phyloP scores from a whole-genome alignment of 1,284 basidiomycete species.

The Wallemia hederae region DNA sequence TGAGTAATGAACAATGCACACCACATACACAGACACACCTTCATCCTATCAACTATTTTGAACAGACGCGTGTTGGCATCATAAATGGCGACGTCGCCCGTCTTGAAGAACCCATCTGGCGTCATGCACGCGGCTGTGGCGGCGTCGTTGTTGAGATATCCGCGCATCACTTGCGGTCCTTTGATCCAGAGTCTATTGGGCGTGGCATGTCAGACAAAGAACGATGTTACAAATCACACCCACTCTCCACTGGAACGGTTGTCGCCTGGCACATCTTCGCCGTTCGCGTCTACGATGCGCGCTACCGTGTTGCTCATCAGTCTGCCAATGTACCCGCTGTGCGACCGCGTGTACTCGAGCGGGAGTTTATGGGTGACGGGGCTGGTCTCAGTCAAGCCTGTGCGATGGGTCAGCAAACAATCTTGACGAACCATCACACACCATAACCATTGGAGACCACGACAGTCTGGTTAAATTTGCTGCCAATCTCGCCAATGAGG shows the following conservation, averaged over 20 bases:
- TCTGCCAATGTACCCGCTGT: too few relatives aligned
- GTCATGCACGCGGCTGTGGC: conserved; percentile 40
- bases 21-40: conserved; percentile 17
- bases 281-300: too few relatives aligned
- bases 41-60: conserved; percentile 33
- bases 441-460: background rate
- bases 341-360: background rate
- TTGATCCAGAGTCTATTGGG: too few relatives aligned
- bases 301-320: too few relatives aligned
- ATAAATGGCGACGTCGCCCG: conserved; percentile 37
- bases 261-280: too few relatives aligned
- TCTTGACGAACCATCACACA: background rate
- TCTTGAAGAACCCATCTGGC: conserved; percentile 48
- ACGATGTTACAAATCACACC: too few relatives aligned
- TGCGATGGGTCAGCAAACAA: background rate
- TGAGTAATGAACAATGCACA: too few relatives aligned
- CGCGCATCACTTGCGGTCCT: conserved; percentile 7
- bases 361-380: background rate
- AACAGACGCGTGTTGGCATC: conserved; percentile 29
- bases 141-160: conserved; percentile 28
- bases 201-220: too few relatives aligned
- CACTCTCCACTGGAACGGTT: too few relatives aligned
- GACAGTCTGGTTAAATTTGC: background rate
- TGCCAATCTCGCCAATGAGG: background rate
- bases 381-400: background rate